Conservation (phyloP, 179 eudicot species). For the Gypsophila paniculata region DNA sequence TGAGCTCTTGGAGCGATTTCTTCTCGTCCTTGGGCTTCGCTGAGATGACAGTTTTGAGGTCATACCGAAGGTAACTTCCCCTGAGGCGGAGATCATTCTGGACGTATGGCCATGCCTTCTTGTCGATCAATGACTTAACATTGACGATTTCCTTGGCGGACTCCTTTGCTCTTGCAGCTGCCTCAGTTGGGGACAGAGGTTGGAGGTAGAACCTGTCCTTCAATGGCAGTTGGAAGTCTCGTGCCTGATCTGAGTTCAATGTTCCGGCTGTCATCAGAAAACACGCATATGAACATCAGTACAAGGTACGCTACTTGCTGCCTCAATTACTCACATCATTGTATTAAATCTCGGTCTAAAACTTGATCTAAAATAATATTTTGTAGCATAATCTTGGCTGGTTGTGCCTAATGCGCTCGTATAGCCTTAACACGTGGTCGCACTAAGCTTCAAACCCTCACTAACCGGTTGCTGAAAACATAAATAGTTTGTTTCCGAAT, state of each 20-base stretch:
- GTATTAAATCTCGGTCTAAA: neutral
- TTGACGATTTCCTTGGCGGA: slow-evolving; percentile 69
- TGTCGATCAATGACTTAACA: slow-evolving; percentile 68
- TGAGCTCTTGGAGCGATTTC: slow-evolving; percentile 65
- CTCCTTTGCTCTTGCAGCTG: slow-evolving; percentile 69
- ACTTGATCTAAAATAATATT: neutral
- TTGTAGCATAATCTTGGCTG: neutral
- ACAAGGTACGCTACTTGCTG: too few species aligned
- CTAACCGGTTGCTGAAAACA: neutral
- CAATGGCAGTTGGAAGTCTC: slow-evolving; percentile 57
- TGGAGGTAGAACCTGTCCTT: slow-evolving; percentile 78
- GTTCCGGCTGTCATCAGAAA: slow-evolving; percentile 66
- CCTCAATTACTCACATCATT: neutral
- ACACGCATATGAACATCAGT: slow-evolving; percentile 1
- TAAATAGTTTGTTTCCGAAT: too few species aligned
- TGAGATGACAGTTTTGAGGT: slow-evolving; percentile 79
- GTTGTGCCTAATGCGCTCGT: neutral
- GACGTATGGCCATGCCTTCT: slow-evolving; percentile 97
- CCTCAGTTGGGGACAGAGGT: slow-evolving; percentile 63
- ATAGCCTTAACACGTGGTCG: neutral
- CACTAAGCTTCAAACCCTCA: neutral
- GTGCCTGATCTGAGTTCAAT: slow-evolving; percentile 78
- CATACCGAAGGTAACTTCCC: slow-evolving; percentile 73
- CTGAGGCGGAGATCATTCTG: slow-evolving; percentile 76
- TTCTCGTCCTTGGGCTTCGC: slow-evolving; percentile 85